A percentile compares a stretch with the other conserved stretches of the same genome.
phyloP scores from a whole-genome alignment of 176 grass and related monocot genomes.

The Typha latifolia region DNA sequence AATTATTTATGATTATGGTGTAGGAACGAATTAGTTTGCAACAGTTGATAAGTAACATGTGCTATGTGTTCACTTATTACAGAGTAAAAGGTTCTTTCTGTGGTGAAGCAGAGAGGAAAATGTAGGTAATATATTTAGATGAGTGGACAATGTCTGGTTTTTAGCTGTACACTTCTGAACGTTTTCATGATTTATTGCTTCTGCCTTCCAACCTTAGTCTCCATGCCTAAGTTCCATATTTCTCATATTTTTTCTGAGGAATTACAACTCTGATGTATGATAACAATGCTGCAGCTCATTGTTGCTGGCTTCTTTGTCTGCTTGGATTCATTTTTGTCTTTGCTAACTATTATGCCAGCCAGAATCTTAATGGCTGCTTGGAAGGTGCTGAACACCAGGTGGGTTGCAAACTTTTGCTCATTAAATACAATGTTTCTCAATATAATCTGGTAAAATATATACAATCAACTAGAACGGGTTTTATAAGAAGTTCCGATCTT shows the following conservation, averaged over 20 bases:
- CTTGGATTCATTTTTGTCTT: constrained; percentile 88
- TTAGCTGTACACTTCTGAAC: neutral
- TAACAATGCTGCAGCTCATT: constrained; percentile 81
- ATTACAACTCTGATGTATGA: neutral
- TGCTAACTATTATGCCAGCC: constrained; percentile 87
- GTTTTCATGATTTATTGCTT: neutral
- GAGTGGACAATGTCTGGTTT: too few relatives aligned
- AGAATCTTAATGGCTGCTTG: constrained; percentile 68
- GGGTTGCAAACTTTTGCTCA: neutral
- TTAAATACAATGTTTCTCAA: neutral
- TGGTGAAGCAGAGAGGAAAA: neutral
- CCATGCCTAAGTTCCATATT: neutral
- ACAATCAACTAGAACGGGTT: neutral
- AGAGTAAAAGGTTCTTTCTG: neutral
- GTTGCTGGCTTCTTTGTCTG: constrained; percentile 78
- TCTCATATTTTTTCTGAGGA: neutral
- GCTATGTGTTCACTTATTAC: neutral
- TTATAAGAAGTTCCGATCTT: neutral
- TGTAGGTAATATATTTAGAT: neutral
- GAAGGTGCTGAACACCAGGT: constrained; percentile 72
- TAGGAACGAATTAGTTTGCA: neutral
- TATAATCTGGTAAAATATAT: neutral
- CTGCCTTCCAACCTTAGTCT: neutral
- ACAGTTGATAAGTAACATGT: neutral
- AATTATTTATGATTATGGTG: neutral